Base-by-base conservation (phyloP, 1,284 basidiomycete species). In the Ceratobasidium sp. region DNA sequence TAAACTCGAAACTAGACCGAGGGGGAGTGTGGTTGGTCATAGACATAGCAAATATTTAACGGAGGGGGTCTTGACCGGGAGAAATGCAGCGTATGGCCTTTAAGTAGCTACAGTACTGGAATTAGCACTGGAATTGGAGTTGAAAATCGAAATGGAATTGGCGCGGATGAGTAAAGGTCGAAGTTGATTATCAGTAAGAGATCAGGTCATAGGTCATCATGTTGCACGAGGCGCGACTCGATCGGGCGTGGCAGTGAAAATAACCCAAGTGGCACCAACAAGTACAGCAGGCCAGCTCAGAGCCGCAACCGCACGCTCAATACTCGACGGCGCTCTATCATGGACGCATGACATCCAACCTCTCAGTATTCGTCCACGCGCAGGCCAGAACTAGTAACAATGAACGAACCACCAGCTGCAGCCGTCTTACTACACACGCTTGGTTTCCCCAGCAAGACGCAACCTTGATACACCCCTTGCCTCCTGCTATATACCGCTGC, bases 1-100 rank as follows among this genome's bases (percentile, higher is more conserved):
- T 90, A 78, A 93, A 83, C 83, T 93, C 92, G 26, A 79, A 78
- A 42, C 10, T 54, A 26, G 61, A 44, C 17, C 13, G 26, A 10
- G 61, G 38, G 15, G 61, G 44, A 38, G 7, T 13, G 61, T 10
- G 5, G 40, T 15, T 28, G 15, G 54, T 38, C 6, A 17, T 15
- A 48, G 33, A 20, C 69, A 71, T 71, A 23, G 10, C 44, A 12
- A 10, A n/a, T 33, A 33, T 33, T 33, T 33, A 33, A 33, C 33
- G 33, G 56, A 40, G 13, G 17, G 23, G 42, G 69, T 17, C 56
- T 46, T 26, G 57, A 42, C 9, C 13, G 61, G 10, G 7, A 20
- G 20, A 17, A 33, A 46, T 26, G 23, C 38, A 42, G 38, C 42
- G 38, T 13, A 10, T n/a, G 61, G 26, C n/a, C 23, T 64, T 42